These are phyloP conservation scores for Oryza glaberrima DNA, from an alignment of 176 grass and related monocot genomes.

Conservation along the genomic window DNA sequence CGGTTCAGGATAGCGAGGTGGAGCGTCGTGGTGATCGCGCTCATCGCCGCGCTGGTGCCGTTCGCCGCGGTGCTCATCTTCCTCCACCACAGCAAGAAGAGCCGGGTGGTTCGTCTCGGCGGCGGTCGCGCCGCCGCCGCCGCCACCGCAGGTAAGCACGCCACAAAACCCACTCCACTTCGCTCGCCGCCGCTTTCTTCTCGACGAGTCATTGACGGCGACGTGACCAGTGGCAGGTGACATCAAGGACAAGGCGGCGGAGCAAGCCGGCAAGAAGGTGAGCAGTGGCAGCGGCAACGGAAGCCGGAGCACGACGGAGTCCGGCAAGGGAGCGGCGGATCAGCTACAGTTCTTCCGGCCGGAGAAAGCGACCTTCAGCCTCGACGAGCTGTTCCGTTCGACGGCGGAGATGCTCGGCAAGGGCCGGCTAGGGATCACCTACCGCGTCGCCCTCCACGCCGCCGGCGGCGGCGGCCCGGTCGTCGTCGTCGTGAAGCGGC, in stretches of 20 bases:
- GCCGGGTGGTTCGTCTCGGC: conserved; percentile 50
- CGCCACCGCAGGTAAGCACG: conserved; percentile 43
- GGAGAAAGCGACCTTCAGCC: conserved; percentile 55
- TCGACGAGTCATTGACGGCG: not conserved
- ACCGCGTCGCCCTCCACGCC: conserved; percentile 56
- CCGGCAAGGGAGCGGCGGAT: conserved; percentile 18
- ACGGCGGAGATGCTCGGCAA: conserved; percentile 82
- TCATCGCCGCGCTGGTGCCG: conserved; percentile 53
- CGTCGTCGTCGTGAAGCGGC: conserved; percentile 78
- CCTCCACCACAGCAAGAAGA: conserved; percentile 56
- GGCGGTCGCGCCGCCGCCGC: conserved; percentile 4
- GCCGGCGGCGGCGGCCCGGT: conserved; percentile 37
- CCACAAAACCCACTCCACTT: not conserved
- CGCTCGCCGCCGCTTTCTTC: not conserved
- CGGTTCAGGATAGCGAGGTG: conserved; percentile 39
- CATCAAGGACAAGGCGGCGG: conserved; percentile 56
- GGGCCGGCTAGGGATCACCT: conserved; percentile 83
- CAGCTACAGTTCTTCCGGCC: conserved; percentile 65
- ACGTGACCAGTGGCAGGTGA: conserved; percentile 33
- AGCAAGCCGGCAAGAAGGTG: conserved; percentile 30
- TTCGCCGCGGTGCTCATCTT: conserved; percentile 60
- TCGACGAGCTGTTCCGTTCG: conserved; percentile 70
- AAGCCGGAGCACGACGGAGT: conserved; percentile 40
- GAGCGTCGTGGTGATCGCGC: conserved; percentile 54
- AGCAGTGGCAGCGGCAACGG: conserved; percentile 39